These are phyloP conservation scores for Achaetomium macrosporum DNA, from an alignment of 2,329 filamentous ascomycete genomes.

Conservation along the genomic window DNA sequence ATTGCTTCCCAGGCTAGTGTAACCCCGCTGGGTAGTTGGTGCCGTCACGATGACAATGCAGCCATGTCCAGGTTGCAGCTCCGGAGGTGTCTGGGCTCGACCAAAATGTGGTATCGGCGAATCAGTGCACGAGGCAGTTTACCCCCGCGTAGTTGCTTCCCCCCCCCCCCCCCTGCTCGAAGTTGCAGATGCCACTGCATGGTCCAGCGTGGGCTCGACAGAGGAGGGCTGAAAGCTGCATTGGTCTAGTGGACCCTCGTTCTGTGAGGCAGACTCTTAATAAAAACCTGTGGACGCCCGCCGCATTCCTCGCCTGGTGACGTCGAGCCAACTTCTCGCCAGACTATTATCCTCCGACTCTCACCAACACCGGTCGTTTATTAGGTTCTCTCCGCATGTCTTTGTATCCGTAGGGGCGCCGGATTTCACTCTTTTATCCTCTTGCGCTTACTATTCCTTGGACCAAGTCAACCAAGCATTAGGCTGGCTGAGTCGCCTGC, in stretches of 20 bases:
- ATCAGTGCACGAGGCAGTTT: not conserved
- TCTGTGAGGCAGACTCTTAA: constrained; percentile 5
- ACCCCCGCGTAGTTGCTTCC: constrained; percentile 13
- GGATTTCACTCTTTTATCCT: too few relatives aligned
- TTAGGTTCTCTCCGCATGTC: too few relatives aligned
- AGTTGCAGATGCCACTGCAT: constrained; percentile 5
- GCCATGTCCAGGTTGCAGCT: too few relatives aligned
- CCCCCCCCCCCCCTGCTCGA: not conserved
- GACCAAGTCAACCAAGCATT: not conserved
- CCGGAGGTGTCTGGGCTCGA: too few relatives aligned
- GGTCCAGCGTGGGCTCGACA: not conserved
- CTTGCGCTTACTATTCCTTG: not conserved
- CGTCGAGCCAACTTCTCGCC: not conserved
- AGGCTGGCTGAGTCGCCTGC: not conserved
- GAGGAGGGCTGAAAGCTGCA: constrained; percentile 16
- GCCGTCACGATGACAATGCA: too few relatives aligned
- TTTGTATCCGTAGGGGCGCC: too few relatives aligned
- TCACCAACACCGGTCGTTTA: not conserved
- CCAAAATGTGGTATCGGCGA: not conserved
- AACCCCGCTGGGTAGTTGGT: too few relatives aligned
- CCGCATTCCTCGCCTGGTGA: not conserved
- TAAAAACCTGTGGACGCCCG: constrained; percentile 7
- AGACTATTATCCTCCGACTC: not conserved
- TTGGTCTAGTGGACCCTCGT: constrained; percentile 6
- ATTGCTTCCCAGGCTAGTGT: not conserved